These are phyloP conservation scores for Candida rishiriensis DNA, from an alignment of 805 yeast genomes.

Conservation along the genomic window DNA sequence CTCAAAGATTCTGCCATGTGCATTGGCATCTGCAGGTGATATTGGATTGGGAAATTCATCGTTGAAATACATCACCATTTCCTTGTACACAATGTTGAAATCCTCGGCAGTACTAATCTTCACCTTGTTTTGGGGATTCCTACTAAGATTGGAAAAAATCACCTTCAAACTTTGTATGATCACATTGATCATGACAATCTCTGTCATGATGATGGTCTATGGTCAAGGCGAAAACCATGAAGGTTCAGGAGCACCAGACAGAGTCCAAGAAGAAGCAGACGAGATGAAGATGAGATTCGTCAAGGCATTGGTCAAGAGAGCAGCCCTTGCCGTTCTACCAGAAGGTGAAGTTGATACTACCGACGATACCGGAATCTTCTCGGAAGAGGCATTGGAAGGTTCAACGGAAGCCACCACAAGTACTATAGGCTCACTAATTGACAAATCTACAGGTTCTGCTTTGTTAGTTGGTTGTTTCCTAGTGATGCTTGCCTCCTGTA, in stretches of 20 bases:
- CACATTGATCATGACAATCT: constrained; percentile 70
- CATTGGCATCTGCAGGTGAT: constrained; percentile 83
- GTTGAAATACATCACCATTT: constrained; percentile 65
- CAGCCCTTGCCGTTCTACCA: constrained; percentile 4
- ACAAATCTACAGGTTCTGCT: constrained; percentile 8
- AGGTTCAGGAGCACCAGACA: constrained; percentile 4
- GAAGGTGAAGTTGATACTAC: constrained; percentile 2
- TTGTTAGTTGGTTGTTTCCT: constrained; percentile 56
- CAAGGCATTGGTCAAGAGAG: constrained; percentile 14
- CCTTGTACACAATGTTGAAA: constrained; percentile 85
- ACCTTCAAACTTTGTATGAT: constrained; percentile 60
- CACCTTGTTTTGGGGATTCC: constrained; percentile 76
- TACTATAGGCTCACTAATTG: not conserved
- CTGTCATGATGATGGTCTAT: constrained; percentile 82
- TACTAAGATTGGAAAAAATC: constrained; percentile 69
- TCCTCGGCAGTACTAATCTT: constrained; percentile 73
- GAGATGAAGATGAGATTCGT: constrained; percentile 15
- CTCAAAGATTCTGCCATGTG: constrained; percentile 67
- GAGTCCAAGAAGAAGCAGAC: constrained; percentile 16
- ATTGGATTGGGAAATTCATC: constrained; percentile 86
- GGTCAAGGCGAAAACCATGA: constrained; percentile 20
- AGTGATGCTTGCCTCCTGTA: constrained; percentile 67
- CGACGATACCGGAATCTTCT: constrained; percentile 4
- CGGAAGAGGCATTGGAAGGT: constrained; percentile 1
- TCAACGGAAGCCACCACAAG: not conserved